A percentile compares a stretch with the other conserved stretches of the same genome.
Evolutionary conservation across 2,329 filamentous ascomycete species (phyloP).

Genomic region (Trichocomaceae sp.): DNA sequence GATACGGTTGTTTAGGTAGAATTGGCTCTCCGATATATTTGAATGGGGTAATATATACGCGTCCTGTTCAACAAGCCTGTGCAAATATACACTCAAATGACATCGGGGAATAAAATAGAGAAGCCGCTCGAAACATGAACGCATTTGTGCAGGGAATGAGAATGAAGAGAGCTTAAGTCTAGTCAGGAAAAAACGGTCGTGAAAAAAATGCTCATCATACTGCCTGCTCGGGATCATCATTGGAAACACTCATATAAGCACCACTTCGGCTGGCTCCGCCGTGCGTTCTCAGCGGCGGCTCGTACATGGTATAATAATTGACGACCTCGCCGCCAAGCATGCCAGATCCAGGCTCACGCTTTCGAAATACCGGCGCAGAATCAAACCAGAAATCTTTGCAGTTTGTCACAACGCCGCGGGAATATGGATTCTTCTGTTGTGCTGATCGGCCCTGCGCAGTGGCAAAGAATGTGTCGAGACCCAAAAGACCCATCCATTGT

Average conservation of each 20-base stretch:
- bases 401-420: constrained; percentile 73
- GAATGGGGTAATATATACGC: not conserved
- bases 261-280: constrained; percentile 39
- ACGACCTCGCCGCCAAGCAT: constrained; percentile 70
- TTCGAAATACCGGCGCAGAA: constrained; percentile 70
- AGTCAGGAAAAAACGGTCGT: not conserved
- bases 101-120: not conserved
- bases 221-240: constrained; percentile 31
- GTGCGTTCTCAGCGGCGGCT: constrained; percentile 64
- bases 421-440: constrained; percentile 72
- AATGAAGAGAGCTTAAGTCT: not conserved
- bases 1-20: not conserved
- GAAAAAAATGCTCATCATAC: constrained; percentile 16
- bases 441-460: constrained; percentile 63
- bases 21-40: not conserved
- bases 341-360: constrained; percentile 65
- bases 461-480: constrained; percentile 88
- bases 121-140: not conserved
- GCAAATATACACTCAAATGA: not conserved
- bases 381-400: constrained; percentile 98
- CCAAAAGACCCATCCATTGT: constrained; percentile 77
- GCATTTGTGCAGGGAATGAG: not conserved
- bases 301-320: constrained; percentile 86
- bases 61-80: not conserved
- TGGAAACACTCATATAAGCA: constrained; percentile 52